Percentiles rank a stretch among this genome's conserved stretches.
Evolutionary conservation across 2,329 filamentous ascomycete genomes (phyloP).

Genomic region (Elsinoe necatrix): DNA sequence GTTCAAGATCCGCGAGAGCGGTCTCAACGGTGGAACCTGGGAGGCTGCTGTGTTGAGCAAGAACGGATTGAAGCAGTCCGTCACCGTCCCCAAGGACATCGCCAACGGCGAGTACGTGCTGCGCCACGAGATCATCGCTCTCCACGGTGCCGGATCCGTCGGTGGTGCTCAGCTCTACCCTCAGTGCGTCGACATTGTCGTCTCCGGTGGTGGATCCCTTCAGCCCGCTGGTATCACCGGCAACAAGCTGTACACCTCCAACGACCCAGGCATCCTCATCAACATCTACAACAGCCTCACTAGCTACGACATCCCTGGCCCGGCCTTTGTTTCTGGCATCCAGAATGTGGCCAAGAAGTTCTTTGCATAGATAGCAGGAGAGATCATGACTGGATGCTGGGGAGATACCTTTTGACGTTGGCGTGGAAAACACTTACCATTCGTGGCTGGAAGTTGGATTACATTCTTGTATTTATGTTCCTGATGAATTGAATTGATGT

Average conservation of each 20-base stretch:
- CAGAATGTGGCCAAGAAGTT: not conserved
- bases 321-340: slow-evolving; percentile 27
- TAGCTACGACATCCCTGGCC: slow-evolving; percentile 47
- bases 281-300: slow-evolving; percentile 47
- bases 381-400: not conserved
- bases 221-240: slow-evolving; percentile 42
- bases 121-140: slow-evolving; percentile 53
- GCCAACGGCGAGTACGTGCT: slow-evolving; percentile 51
- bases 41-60: slow-evolving; percentile 46
- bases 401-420: not conserved
- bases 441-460: not conserved
- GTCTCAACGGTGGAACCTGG: slow-evolving; percentile 48
- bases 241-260: slow-evolving; percentile 48
- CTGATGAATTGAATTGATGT: not conserved
- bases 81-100: slow-evolving; percentile 46
- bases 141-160: slow-evolving; percentile 43
- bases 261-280: slow-evolving; percentile 51
- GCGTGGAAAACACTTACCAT: not conserved
- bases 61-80: slow-evolving; percentile 40
- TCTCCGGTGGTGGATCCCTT: slow-evolving; percentile 47
- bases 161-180: slow-evolving; percentile 42
- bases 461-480: slow-evolving; percentile 10
- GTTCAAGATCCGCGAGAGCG: slow-evolving; percentile 55
- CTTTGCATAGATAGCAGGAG: not conserved
- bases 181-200: slow-evolving; percentile 50